Percentiles rank a stretch among this genome's conserved stretches.
Conservation (phyloP, 2,329 filamentous ascomycete genomes). For the Ceratocystis variospora region DNA sequence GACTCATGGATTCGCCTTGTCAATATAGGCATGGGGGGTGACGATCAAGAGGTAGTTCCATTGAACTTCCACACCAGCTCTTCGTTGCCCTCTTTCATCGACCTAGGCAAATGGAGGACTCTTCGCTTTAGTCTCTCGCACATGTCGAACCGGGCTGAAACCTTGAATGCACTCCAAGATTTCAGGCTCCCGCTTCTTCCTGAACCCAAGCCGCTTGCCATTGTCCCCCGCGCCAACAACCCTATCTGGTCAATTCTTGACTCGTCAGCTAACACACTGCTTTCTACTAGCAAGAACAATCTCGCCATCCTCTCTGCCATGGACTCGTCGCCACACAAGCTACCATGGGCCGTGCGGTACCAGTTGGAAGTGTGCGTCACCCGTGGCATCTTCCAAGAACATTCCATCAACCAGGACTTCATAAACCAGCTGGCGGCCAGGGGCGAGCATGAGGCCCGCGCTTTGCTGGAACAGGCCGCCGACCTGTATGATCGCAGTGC, state of each 20-base stretch:
- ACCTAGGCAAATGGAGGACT: constrained; percentile 45
- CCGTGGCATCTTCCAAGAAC: constrained; percentile 59
- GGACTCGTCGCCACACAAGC: constrained; percentile 19
- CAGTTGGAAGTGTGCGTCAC: constrained; percentile 92
- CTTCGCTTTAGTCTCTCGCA: constrained; percentile 35
- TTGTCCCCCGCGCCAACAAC: constrained; percentile 2
- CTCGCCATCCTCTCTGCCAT: constrained; percentile 10
- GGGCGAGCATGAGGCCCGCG: constrained; percentile 39
- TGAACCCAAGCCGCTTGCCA: background rate
- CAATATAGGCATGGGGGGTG: constrained; percentile 26
- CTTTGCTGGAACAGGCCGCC: constrained; percentile 60
- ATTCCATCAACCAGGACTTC: constrained; percentile 56
- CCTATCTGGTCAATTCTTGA: constrained; percentile 12
- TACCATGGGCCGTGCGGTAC: constrained; percentile 66
- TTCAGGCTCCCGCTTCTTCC: constrained; percentile 39
- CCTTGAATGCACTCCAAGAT: constrained; percentile 48
- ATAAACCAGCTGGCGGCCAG: constrained; percentile 42
- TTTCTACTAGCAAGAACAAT: constrained; percentile 2
- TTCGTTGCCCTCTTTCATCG: constrained; percentile 29
- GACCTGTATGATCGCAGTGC: constrained; percentile 27
- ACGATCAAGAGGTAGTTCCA: constrained; percentile 21
- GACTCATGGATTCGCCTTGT: constrained; percentile 38
- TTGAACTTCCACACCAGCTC: constrained; percentile 30
- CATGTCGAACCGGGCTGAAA: constrained; percentile 23
- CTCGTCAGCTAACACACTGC: background rate